Conservation (phyloP, 179 eudicot species). For the Heliamphora ciliata region DNA sequence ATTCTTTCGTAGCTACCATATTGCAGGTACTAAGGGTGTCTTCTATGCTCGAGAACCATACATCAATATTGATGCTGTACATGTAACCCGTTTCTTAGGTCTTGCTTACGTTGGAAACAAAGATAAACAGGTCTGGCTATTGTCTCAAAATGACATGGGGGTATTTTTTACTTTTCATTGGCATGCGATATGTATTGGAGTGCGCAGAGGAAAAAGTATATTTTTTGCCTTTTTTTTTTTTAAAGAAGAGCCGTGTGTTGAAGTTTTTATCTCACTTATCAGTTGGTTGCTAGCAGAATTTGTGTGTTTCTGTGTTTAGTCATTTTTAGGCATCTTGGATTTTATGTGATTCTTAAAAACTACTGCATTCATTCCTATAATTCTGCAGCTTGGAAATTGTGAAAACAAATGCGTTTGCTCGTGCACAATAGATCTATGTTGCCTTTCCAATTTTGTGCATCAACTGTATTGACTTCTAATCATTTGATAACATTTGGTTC, state of each 20-base stretch:
- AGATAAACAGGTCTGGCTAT: constrained; percentile 63
- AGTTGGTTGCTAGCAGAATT: neutral
- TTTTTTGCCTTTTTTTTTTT: too few relatives aligned
- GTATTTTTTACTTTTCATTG: too few relatives aligned
- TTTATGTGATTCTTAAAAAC: neutral
- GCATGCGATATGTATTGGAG: too few relatives aligned
- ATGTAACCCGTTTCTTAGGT: constrained; percentile 89
- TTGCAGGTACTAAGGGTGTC: constrained; percentile 74
- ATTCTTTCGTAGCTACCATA: constrained; percentile 54
- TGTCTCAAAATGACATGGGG: neutral
- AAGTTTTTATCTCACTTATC: constrained; percentile 2
- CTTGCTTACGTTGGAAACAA: constrained; percentile 90
- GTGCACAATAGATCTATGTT: neutral
- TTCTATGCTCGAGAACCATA: constrained; percentile 89
- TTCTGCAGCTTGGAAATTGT: neutral
- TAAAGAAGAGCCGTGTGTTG: neutral
- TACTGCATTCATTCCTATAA: neutral
- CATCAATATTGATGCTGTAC: constrained; percentile 62
- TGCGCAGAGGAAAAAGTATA: too few relatives aligned
- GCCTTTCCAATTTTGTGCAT: neutral
- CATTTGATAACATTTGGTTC: constrained; percentile 20
- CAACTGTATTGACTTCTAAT: constrained; percentile 9
- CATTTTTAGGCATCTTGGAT: neutral
- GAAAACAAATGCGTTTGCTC: neutral
- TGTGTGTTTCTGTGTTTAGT: constrained; percentile 7